Evolutionary conservation across 2,329 filamentous ascomycete genomes (phyloP), one percentile per base, ranked within the genome.

Genomic region (Arachnomyces sp.): DNA sequence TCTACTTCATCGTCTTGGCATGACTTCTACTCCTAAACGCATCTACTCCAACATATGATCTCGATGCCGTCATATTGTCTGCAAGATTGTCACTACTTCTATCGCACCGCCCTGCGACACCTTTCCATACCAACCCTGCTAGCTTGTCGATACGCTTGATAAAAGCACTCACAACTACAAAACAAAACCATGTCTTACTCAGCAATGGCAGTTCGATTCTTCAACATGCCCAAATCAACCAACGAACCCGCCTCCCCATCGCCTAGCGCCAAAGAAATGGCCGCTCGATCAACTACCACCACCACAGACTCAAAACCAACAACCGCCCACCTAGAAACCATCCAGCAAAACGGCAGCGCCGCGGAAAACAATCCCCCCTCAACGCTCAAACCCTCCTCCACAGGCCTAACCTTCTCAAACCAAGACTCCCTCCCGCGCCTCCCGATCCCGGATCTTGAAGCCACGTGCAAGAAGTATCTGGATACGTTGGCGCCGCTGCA

Each of bases 21-120:
- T 41, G 17, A 38, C 34, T 40, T 30, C 31, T 35, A 28, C 38
- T 46, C 28, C 37, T 45, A 43, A 40, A 42, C 40, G 42, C 18
- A 36, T 36, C 38, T 39, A 30, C 44, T 44, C 48, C 46, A 50
- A 54, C 67, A 65, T 73, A 71, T 73, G 70, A 52, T 49, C 44
- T 51, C 58, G 51, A 93, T 93, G 85, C 84, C 84, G 71, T 65
- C 74, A 55, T 90, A 86, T 64, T 93, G 72, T 65, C 71, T 85
- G 43, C 82, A 92, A 73, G 84, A 93, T 65, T 93, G 84, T 58
- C 86, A 93, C 63, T 93, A 93, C 68, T 93, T 94, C 68, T 92
- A 85, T 71, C 85, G 85, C 72, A 93, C 82, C 64, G 84, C 85
- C 59, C 70, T 94, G 68, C 85, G 85, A 72, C 81, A 88, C 59